phyloP scores from a whole-genome alignment of 2,329 filamentous ascomycete species.

The Aureobasidium sp. region DNA sequence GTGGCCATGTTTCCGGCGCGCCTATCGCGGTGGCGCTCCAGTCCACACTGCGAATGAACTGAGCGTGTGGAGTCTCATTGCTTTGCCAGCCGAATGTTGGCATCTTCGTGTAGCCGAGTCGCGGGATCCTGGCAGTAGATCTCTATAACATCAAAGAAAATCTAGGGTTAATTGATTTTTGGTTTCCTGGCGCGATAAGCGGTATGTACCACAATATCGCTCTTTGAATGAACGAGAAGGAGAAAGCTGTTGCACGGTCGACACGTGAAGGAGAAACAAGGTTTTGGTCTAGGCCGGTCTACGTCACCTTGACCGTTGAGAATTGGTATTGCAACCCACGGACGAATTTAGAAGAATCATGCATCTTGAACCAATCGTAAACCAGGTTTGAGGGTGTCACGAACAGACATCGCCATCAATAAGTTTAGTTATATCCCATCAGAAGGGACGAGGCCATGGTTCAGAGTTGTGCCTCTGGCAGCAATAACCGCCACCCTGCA shows the following conservation, averaged over 20 bases:
- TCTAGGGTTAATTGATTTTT: background rate
- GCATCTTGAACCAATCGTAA: background rate
- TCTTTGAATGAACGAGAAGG: background rate
- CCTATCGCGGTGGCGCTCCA: conserved; percentile 24
- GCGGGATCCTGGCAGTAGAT: no score
- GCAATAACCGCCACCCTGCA: no score
- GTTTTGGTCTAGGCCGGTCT: background rate
- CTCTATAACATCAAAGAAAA: background rate
- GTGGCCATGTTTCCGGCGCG: conserved; percentile 21
- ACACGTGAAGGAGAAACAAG: background rate
- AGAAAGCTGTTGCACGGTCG: background rate
- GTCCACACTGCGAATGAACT: conserved; percentile 14
- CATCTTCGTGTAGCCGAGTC: background rate
- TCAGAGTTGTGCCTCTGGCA: no score
- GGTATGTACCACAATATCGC: background rate
- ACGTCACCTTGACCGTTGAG: background rate
- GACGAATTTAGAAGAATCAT: background rate
- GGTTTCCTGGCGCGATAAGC: background rate
- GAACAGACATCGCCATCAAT: no score
- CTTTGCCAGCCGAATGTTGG: background rate
- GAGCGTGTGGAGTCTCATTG: background rate
- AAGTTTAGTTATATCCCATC: no score
- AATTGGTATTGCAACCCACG: background rate
- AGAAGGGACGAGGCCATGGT: no score
- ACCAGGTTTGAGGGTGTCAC: no score